These are phyloP conservation scores for Botrytis aclada DNA, from an alignment of 2,329 filamentous ascomycete species.

Conservation along the genomic window DNA sequence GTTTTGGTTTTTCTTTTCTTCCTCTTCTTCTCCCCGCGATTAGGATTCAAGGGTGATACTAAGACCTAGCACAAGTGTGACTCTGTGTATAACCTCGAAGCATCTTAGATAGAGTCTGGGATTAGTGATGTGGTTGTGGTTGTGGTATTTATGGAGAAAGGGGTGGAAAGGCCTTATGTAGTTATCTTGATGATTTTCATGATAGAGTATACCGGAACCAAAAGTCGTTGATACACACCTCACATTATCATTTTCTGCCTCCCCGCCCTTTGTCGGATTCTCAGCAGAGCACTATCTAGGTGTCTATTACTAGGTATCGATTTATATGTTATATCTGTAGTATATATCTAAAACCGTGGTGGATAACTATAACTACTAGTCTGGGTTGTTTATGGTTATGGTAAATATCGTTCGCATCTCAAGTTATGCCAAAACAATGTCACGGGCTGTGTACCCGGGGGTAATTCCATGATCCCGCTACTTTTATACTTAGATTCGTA, in stretches of 20 bases:
- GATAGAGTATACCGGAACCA: neutral
- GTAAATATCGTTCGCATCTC: neutral
- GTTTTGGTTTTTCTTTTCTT: too few species aligned
- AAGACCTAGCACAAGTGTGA: neutral
- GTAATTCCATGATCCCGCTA: neutral
- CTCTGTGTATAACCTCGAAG: neutral
- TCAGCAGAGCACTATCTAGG: neutral
- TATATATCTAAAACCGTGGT: neutral
- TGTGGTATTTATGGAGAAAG: neutral
- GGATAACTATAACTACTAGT: neutral
- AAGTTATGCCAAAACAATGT: neutral
- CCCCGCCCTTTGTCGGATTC: neutral
- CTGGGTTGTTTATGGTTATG: rapidly evolving
- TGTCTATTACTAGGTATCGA: neutral
- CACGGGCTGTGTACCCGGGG: neutral
- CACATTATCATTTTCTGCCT: neutral
- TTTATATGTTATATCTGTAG: neutral
- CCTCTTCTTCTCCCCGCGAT: neutral
- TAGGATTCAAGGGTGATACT: neutral
- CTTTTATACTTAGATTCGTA: neutral
- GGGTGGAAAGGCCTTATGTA: neutral
- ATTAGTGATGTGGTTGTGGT: neutral
- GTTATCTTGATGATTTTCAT: neutral
- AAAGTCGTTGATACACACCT: neutral
- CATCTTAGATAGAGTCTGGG: neutral